These are phyloP conservation scores for Hortaea sp. DNA, from an alignment of 2,329 filamentous ascomycete genomes.

Conservation along the genomic window DNA sequence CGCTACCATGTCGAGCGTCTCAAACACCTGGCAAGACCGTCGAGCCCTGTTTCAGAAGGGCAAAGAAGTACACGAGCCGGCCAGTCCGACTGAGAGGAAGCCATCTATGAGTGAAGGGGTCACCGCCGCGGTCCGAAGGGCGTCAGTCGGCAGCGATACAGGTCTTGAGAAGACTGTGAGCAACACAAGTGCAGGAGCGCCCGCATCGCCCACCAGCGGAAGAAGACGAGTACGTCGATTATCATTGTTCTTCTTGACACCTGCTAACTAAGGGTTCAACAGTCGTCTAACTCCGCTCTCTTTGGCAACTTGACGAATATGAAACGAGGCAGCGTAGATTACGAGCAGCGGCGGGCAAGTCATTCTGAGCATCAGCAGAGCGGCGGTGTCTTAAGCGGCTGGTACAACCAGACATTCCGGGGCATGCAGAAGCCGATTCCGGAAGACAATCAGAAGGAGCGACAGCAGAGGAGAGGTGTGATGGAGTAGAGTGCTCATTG, in stretches of 20 bases:
- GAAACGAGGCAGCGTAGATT: slow-evolving; percentile 25
- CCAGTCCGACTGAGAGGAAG: slow-evolving; percentile 7
- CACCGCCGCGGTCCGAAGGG: slow-evolving; percentile 18
- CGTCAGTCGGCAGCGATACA: slow-evolving; percentile 14
- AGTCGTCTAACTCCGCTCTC: slow-evolving; percentile 12
- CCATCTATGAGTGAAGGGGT: slow-evolving; percentile 10
- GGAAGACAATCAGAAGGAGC: slow-evolving; percentile 2
- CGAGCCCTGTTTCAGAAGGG: slow-evolving; percentile 24
- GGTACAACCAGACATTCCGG: slow-evolving; percentile 22
- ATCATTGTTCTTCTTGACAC: not conserved
- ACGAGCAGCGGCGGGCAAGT: slow-evolving; percentile 19
- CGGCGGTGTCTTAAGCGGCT: slow-evolving; percentile 14
- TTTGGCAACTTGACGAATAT: slow-evolving; percentile 19
- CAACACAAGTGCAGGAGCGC: slow-evolving; percentile 4
- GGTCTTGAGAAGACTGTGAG: slow-evolving; percentile 17
- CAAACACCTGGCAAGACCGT: slow-evolving; percentile 19
- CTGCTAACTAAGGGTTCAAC: not conserved
- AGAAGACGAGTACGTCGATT: slow-evolving; percentile 9
- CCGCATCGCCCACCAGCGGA: slow-evolving; percentile 1
- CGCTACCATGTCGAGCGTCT: slow-evolving; percentile 3
- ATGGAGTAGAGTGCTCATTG: slow-evolving; percentile 12
- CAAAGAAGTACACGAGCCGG: slow-evolving; percentile 24
- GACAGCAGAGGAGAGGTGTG: slow-evolving; percentile 12
- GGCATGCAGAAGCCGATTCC: slow-evolving; percentile 11
- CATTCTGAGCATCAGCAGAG: slow-evolving; percentile 11